A percentile compares a stretch with the other conserved stretches of the same genome.
Conservation (phyloP, 2,329 filamentous ascomycete species). For the Sclerotiophoma versabilis region DNA sequence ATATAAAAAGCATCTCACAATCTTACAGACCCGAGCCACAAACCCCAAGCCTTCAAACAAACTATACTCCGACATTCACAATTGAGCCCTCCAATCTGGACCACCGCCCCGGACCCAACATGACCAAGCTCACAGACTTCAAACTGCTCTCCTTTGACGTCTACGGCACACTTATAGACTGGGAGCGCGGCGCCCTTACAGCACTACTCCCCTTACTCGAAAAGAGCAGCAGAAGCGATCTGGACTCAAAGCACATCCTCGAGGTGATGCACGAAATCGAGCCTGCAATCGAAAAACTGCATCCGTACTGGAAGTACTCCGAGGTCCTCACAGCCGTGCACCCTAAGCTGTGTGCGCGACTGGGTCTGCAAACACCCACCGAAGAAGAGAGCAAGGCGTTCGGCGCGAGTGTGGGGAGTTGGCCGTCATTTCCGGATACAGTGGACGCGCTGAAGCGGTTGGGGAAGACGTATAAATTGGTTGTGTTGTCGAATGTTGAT, state of each 20-base stretch:
- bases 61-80: not conserved
- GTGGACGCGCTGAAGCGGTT: slow-evolving; percentile 61
- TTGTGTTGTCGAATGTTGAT: slow-evolving; percentile 69
- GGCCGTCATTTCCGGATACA: slow-evolving; percentile 66
- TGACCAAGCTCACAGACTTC: slow-evolving; percentile 51
- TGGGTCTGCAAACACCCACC: slow-evolving; percentile 49
- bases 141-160: slow-evolving; percentile 74
- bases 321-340: slow-evolving; percentile 63
- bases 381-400: slow-evolving; percentile 58
- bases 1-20: not conserved
- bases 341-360: slow-evolving; percentile 55
- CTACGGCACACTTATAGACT: slow-evolving; percentile 82
- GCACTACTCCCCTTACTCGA: slow-evolving; percentile 62
- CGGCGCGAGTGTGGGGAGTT: slow-evolving; percentile 60
- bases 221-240: slow-evolving; percentile 27
- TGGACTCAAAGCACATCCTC: slow-evolving; percentile 41
- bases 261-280: slow-evolving; percentile 57
- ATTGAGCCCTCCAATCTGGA: not conserved
- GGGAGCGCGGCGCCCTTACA: slow-evolving; percentile 70
- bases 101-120: slow-evolving; percentile 1
- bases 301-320: slow-evolving; percentile 67
- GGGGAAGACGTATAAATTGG: slow-evolving; percentile 62
- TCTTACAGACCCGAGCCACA: not conserved
- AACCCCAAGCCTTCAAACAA: not conserved
- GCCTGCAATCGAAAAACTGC: slow-evolving; percentile 58